Conservation (phyloP, 495 filamentous ascomycete genomes). For the Trichoderma gamsii region DNA sequence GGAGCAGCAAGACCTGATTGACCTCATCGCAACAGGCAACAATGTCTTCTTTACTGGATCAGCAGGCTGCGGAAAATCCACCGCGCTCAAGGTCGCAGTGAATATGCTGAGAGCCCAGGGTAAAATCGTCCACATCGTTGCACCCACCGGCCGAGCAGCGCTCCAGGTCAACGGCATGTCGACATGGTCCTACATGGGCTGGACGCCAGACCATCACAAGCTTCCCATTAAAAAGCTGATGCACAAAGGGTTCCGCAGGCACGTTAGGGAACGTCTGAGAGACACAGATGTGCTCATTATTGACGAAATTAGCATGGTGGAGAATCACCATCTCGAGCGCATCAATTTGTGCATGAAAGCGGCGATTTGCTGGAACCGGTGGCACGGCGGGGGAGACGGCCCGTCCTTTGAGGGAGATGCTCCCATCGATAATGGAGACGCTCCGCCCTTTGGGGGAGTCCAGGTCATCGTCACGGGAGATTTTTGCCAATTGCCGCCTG, state of each 20-base stretch:
- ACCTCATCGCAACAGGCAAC: slow-evolving; percentile 34
- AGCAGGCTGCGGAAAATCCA: slow-evolving; percentile 49
- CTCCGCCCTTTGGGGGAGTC: slow-evolving; percentile 79
- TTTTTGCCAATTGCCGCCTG: slow-evolving; percentile 91
- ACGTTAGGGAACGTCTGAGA: slow-evolving; percentile 26
- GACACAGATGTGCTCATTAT: slow-evolving; percentile 40
- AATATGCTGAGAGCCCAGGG: slow-evolving; percentile 26
- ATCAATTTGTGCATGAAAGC: slow-evolving; percentile 46
- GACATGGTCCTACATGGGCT: slow-evolving; percentile 34
- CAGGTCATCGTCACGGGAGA: slow-evolving; percentile 92
- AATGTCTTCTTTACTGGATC: slow-evolving; percentile 54
- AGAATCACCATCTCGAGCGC: slow-evolving; percentile 49
- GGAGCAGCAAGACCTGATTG: slow-evolving; percentile 40
- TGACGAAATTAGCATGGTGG: slow-evolving; percentile 47
- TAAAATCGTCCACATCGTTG: slow-evolving; percentile 36
- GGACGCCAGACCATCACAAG: slow-evolving; percentile 33
- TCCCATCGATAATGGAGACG: slow-evolving; percentile 21
- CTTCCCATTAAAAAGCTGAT: slow-evolving; percentile 19
- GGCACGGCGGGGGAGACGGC: slow-evolving; percentile 26
- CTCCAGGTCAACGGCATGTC: slow-evolving; percentile 44
- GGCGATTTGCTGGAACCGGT: slow-evolving; percentile 17
- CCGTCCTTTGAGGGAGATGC: slow-evolving; percentile 71
- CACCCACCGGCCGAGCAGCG: slow-evolving; percentile 46
- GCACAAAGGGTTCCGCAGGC: background rate
- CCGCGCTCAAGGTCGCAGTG: slow-evolving; percentile 41